Conservation (phyloP, 2,329 filamentous ascomycete genomes). For the Fusarium succisae region DNA sequence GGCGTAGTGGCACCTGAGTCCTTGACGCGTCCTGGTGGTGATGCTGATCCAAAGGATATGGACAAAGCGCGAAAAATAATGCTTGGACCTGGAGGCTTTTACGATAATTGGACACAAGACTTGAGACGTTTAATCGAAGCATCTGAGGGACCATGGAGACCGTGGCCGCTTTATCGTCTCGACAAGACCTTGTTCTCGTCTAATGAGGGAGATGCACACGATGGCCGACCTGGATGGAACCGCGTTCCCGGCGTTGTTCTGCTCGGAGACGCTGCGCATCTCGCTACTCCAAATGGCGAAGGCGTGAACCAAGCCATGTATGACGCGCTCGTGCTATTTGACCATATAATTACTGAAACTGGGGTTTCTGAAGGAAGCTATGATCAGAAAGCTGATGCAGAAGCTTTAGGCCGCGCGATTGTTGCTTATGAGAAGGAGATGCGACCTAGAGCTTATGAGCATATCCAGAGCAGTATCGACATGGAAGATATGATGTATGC, state of each 20-base stretch:
- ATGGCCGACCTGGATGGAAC: not conserved
- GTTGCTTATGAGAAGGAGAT: not conserved
- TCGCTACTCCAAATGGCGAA: not conserved
- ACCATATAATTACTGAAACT: not conserved
- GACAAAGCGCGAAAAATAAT: not conserved
- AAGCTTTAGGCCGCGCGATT: not conserved
- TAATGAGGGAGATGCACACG: rapidly evolving
- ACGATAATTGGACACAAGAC: not conserved
- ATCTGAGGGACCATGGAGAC: not conserved
- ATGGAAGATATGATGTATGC: constrained; percentile 3
- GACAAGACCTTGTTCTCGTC: not conserved
- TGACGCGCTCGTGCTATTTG: not conserved
- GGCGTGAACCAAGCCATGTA: constrained; percentile 9
- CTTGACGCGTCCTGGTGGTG: not conserved
- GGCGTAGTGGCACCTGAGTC: not conserved
- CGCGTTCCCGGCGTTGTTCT: not conserved
- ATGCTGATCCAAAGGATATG: not conserved
- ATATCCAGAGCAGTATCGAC: constrained; percentile 5
- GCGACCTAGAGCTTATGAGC: not conserved
- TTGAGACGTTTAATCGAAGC: not conserved
- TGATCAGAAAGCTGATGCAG: not conserved
- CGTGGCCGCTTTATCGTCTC: constrained; percentile 4
- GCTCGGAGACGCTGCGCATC: not conserved
- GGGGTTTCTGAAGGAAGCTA: not conserved
- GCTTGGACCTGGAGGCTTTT: not conserved